These are phyloP conservation scores for Ceratocystis smalleyi DNA, from an alignment of 2,329 filamentous ascomycete species.

Conservation along the genomic window DNA sequence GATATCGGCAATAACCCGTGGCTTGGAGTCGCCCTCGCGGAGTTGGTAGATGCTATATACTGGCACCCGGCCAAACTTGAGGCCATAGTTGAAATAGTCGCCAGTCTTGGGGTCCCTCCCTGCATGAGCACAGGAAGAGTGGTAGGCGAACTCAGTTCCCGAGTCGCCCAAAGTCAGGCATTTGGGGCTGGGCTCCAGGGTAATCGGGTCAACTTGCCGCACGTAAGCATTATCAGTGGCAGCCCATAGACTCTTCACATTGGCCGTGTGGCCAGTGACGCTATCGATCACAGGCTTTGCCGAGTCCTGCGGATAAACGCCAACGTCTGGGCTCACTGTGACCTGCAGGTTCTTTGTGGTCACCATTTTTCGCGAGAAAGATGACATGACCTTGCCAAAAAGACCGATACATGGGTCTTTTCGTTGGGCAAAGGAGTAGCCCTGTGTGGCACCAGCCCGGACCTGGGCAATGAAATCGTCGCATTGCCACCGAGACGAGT, in stretches of 20 bases:
- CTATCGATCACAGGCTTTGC: conserved; percentile 15
- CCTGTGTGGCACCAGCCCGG: conserved; percentile 40
- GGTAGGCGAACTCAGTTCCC: conserved; percentile 53
- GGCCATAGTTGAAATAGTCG: conserved; percentile 69
- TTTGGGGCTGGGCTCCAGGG: conserved; percentile 53
- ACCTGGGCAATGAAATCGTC: conserved; percentile 48
- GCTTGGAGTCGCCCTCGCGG: conserved; percentile 45
- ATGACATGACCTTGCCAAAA: conserved; percentile 54
- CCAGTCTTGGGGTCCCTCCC: conserved; percentile 56
- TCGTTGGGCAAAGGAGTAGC: conserved; percentile 53
- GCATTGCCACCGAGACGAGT: conserved; percentile 55
- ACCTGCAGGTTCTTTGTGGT: conserved; percentile 46
- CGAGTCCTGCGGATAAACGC: conserved; percentile 28
- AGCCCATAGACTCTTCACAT: conserved; percentile 35
- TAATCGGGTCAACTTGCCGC: conserved; percentile 50
- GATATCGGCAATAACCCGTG: conserved; percentile 56
- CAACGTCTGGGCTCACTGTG: conserved; percentile 48
- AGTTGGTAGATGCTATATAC: conserved; percentile 57
- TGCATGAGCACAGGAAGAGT: conserved; percentile 54
- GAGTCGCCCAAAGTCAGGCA: conserved; percentile 41
- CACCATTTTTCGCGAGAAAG: conserved; percentile 31
- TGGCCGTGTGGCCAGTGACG: conserved; percentile 25
- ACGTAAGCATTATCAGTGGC: conserved; percentile 41
- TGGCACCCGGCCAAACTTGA: conserved; percentile 41
- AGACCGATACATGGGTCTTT: conserved; percentile 59